A percentile compares a stretch with the other conserved stretches of the same genome.
phyloP scores from a whole-genome alignment of 805 yeast species.

The Pichia californica region DNA sequence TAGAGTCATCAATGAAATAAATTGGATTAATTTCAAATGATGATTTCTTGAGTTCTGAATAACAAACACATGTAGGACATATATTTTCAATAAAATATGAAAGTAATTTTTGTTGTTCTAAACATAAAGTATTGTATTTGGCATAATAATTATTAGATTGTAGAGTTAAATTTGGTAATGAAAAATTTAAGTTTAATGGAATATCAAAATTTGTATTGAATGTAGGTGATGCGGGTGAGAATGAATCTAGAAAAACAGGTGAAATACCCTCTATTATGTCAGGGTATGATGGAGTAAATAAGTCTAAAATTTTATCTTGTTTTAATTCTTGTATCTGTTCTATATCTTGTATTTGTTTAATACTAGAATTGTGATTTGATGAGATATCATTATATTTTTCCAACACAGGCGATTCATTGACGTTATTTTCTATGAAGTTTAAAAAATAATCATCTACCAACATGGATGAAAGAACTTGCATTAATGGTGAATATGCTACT shows the following conservation, averaged over 20 bases:
- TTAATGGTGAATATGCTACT: background rate
- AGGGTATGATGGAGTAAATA: no score
- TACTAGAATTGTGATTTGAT: background rate
- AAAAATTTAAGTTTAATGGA: background rate
- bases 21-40: background rate
- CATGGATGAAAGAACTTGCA: background rate
- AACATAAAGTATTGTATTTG: background rate
- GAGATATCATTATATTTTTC: no score
- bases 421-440: background rate
- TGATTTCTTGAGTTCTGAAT: slow-evolving; percentile 18
- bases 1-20: background rate
- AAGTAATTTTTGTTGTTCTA: slow-evolving; percentile 21
- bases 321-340: no score
- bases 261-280: no score
- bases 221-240: no score
- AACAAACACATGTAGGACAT: slow-evolving; percentile 37
- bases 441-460: background rate
- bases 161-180: background rate
- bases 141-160: background rate
- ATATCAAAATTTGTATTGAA: no score
- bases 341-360: background rate
- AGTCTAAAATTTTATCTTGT: no score
- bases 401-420: background rate
- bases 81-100: slow-evolving; percentile 31
- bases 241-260: no score